Evolutionary conservation across 2,329 filamentous ascomycete genomes (phyloP), one percentile per base, ranked within the genome.

Genomic region (Dactylonectria estremocensis): DNA sequence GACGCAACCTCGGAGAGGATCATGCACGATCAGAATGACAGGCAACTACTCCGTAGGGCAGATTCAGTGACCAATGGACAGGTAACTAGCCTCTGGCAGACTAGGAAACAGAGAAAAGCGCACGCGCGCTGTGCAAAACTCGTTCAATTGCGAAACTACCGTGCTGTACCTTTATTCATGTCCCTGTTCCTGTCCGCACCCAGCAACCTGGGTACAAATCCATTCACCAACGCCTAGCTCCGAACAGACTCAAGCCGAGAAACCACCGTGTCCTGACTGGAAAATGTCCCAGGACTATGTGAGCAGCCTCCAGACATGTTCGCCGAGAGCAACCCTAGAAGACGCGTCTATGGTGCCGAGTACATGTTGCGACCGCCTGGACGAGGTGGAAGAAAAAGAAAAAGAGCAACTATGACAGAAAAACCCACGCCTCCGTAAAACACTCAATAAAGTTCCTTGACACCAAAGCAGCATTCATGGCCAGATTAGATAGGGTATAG

Each of bases 161-260:
- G 52, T 69, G 66, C 68, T 66, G 57, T 55, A 66, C 66, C 64
- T 52, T 70, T 55, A 71, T 66, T 58, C 62, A 70, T 55, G 59
- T 43, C 57, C 31, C 48, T 61, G 33, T 55, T 54, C 60, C 57
- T 57, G n/a, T 40, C 35, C 24, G 50, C 48, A 64, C 45, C 61
- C 48, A 59, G 57, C 56, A 46, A 61, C 60, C 58, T 64, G 55
- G 56, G 67, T 70, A 66, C 68, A 67, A 71, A 69, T 73, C 69
- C 66, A 69, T 73, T 73, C 69, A 72, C 69, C 69, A 76, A 76
- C 74, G 74, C 74, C 74, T 63, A 76, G 73, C 73, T 77, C 67
- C 71, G 64, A 69, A 69, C 71, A 58, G 53, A 64, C 66, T 68
- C 64, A 70, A 72, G 68, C 58, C 45, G 65, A 67, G 67, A 61